Evolutionary conservation across 1,284 basidiomycete genomes (phyloP).

Genomic region (Sanghuangporus weigelae): DNA sequence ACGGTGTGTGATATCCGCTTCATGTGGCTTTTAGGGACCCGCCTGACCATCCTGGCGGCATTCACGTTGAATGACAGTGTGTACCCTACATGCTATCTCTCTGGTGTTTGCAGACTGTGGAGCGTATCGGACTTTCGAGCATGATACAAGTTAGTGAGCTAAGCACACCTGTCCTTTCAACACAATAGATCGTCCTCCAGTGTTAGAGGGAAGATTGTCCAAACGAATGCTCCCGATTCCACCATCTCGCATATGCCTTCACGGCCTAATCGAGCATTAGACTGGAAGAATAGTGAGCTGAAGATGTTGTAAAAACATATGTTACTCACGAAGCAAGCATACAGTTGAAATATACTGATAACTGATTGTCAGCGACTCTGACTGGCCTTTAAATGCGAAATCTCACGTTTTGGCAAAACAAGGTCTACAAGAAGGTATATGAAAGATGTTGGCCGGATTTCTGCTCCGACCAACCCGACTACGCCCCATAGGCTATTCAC

Average conservation of each 20-base stretch:
- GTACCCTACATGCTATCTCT: neutral
- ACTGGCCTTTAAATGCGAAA: neutral
- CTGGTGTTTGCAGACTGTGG: neutral
- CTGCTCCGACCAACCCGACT: conserved; percentile 5
- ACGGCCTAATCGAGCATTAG: neutral
- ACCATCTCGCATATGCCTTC: neutral
- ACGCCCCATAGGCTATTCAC: conserved; percentile 26
- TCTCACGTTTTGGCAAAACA: conserved; percentile 2
- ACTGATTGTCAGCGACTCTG: too few species aligned
- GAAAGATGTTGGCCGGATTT: conserved; percentile 9
- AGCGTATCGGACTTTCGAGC: neutral
- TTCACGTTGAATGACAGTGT: too few species aligned
- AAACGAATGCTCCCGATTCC: neutral
- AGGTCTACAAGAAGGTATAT: conserved; percentile 13
- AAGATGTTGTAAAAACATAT: neutral
- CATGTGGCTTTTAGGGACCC: too few species aligned
- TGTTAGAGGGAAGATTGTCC: neutral
- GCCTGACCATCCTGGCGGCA: neutral
- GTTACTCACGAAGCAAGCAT: neutral
- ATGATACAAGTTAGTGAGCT: neutral
- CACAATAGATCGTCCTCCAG: neutral
- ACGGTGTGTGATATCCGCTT: too few species aligned
- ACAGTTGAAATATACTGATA: neutral
- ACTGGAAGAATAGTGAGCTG: neutral
- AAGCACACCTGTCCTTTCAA: neutral